Evolutionary conservation across 2,329 filamentous ascomycete species (phyloP).

Genomic region (Sclerotinia spermophila): DNA sequence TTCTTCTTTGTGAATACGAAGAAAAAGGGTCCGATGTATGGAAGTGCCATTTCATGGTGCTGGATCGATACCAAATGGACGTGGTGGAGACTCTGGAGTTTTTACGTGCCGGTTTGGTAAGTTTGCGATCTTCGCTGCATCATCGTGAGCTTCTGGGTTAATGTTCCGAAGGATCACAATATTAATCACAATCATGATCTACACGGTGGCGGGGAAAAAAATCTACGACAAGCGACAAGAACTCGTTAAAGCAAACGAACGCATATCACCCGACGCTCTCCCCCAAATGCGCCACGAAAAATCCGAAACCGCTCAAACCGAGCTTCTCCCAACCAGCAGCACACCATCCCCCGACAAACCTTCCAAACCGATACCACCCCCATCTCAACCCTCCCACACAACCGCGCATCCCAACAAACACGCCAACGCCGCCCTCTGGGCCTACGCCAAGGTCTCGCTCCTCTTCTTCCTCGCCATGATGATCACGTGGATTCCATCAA

Average conservation of each 20-base stretch:
- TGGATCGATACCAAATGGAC: slow-evolving; percentile 69
- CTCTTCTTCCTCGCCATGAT: slow-evolving; percentile 69
- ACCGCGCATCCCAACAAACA: neutral
- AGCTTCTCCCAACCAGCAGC: slow-evolving; percentile 37
- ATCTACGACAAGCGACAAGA: slow-evolving; percentile 66
- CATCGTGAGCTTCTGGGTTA: slow-evolving; percentile 37
- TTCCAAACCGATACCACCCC: neutral
- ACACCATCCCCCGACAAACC: slow-evolving; percentile 33
- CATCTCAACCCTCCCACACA: neutral
- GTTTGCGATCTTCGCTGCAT: neutral
- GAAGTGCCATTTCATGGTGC: slow-evolving; percentile 75
- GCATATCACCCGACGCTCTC: neutral
- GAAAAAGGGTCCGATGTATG: slow-evolving; percentile 61
- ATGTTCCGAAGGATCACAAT: slow-evolving; percentile 53
- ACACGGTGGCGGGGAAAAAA: slow-evolving; percentile 60
- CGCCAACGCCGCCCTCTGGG: slow-evolving; percentile 61
- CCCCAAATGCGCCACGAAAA: neutral
- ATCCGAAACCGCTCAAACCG: slow-evolving; percentile 48
- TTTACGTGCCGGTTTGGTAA: slow-evolving; percentile 68
- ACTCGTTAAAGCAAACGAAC: slow-evolving; percentile 7
- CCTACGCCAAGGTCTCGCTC: slow-evolving; percentile 66
- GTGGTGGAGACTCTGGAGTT: slow-evolving; percentile 67
- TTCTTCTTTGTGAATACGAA: slow-evolving; percentile 61
- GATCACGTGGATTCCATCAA: slow-evolving; percentile 74
- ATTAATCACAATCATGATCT: slow-evolving; percentile 59